phyloP scores from a whole-genome alignment of 805 yeast species.

The Nakazawaea laoshanensis region DNA sequence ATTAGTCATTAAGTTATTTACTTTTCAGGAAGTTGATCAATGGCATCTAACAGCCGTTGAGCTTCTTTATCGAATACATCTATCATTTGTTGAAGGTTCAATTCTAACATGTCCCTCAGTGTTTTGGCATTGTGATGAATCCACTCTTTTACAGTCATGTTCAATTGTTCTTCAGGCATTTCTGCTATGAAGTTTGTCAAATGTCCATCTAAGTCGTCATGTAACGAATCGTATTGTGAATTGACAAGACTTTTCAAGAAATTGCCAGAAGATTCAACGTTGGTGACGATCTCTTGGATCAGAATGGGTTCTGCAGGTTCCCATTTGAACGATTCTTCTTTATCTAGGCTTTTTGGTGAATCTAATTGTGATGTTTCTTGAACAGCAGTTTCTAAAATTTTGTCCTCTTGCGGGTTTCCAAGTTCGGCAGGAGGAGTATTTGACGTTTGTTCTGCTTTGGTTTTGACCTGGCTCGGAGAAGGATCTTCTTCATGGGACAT shows the following conservation, averaged over 20 bases:
- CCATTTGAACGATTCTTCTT: too few relatives aligned
- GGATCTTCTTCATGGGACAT: background rate
- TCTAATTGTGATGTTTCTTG: too few relatives aligned
- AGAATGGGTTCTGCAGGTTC: constrained; percentile 4
- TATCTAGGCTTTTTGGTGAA: too few relatives aligned
- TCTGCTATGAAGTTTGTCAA: constrained; percentile 55
- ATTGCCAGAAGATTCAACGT: constrained; percentile 27
- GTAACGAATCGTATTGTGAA: constrained; percentile 28
- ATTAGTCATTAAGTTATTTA: constrained; percentile 9
- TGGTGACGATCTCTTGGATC: constrained; percentile 12
- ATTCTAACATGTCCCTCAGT: constrained; percentile 39
- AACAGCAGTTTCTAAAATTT: too few relatives aligned
- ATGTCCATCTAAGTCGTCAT: constrained; percentile 60
- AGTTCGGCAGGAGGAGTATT: background rate
- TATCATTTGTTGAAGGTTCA: constrained; percentile 39
- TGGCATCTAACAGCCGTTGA: constrained; percentile 35
- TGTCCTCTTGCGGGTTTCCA: too few relatives aligned
- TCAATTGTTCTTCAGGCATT: constrained; percentile 62
- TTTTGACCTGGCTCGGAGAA: background rate
- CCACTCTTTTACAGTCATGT: constrained; percentile 71
- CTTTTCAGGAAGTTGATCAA: constrained; percentile 28
- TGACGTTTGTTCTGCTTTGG: background rate
- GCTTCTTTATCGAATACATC: constrained; percentile 39
- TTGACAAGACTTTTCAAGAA: constrained; percentile 25
- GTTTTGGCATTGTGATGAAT: constrained; percentile 43